Evolutionary conservation across 1,284 basidiomycete species (phyloP), one percentile per base, ranked within the genome.

Genomic region (Ceratobasidium papillatum): DNA sequence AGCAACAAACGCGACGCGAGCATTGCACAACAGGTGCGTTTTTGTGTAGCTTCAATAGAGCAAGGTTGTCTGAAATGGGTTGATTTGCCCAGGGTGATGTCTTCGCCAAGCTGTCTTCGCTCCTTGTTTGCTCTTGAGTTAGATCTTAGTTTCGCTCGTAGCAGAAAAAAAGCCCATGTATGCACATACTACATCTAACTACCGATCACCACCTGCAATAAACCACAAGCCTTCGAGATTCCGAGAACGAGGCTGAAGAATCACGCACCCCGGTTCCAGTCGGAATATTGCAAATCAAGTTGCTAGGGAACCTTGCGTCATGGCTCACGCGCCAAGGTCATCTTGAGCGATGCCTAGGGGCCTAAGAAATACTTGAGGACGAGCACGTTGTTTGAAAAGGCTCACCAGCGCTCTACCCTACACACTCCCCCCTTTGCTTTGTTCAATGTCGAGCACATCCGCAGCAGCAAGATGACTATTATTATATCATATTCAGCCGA

Each of bases 1-100:
- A 58, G 32, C 25, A 72, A 72, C 69, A 72, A 62, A 22, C 43
- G 41, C 17, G 69, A 72, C 47, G 69, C 69, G 45, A 72, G 58
- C 45, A 32, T 30, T 32, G 69, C 49, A 14, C 30, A 72, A 22
- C 69, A 62, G 58, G 69, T 62, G 36, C 25, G 69, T 17, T 22
- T 49, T 32, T 41, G n/a, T 19, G 9, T 12, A 14, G 17, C 12
- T 4, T 19, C 19, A 19, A 22, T 34, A 30, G 32, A 68, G 22
- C 22, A 25, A 8, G 14, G 30, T 14, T 3, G 19, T 3, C n/a
- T 2, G 27, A 58, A 30, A 14, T 36, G n/a, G 3, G 3, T 52
- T 27, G 19, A 30, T 25, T 59, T 64, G 45, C 47, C 19, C 30
- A 72, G 69, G 56, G 58, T 11, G 69, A 38, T 8, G 69, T 72